Base-by-base conservation (phyloP, 192 early-diverging fungal species). In the Coemansia sp. region DNA sequence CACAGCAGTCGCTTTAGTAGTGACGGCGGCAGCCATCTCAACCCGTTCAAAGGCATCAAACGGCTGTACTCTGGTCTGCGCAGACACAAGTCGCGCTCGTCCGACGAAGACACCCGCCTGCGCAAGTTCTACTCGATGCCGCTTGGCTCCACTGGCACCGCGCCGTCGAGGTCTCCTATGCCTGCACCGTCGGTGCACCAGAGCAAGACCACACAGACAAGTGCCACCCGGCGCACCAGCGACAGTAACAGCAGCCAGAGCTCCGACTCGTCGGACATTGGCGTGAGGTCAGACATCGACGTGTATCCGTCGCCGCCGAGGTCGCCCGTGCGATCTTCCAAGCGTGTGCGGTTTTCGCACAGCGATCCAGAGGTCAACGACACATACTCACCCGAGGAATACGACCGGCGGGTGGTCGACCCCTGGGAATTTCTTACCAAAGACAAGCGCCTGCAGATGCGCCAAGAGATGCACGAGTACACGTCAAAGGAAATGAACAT, bases 91-190 rank as follows among this genome's bases (percentile, higher is more conserved):
- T 60, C 62, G 30, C 67, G 73, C 28, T 31, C 61, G 30, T 25
- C 62, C 6, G 62, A 62, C 30, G 67, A 61, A 7, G 73, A 61
- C 50, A 68, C 56, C 40, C 54, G 60, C 16, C 68, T 81, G 48
- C 78, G 78, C 66, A 81, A 69, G 67, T 75, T 69, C 64, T 75
- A 81, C 78, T 81, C 78, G 40, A 65, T 67, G 25, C 73, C 78
- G 16, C 62, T 69, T 12, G 45, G 61, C 28, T 54, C 57, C 20
- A 48, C 48, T 38, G 72, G 56, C 18, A 17, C 70, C 18, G 16
- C 17, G 34, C 50, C 32, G 3, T 52, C 61, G 18, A 22, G 7
- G 7, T 16, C 30, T 1, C 28, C 50, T 6, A 30, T 61, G 22
- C 49, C 60, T 7, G 60, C 7, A 1, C 42, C 25, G 5, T 11